Conservation (phyloP, 768 basidiomycete species). For the Tylopilus cervinicoccineus region DNA sequence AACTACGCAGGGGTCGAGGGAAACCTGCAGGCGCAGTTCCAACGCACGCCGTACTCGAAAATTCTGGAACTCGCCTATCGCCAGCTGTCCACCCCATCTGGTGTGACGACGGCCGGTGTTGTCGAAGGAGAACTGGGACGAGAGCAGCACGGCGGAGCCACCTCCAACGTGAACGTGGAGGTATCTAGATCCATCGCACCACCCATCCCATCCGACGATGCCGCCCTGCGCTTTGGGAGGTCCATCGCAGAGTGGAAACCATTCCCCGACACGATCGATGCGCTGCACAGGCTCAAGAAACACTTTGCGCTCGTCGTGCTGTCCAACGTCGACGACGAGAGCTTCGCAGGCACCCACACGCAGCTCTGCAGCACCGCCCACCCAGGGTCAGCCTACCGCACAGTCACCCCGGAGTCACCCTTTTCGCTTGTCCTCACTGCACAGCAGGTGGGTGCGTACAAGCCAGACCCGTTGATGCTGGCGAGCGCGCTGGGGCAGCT, state of each 20-base stretch:
- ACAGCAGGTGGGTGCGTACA: constrained; percentile 70
- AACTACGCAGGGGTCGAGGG: constrained; percentile 52
- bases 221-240: constrained; percentile 50
- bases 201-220: not conserved
- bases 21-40: constrained; percentile 55
- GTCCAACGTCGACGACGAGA: constrained; percentile 68
- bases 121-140: constrained; percentile 12
- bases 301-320: constrained; percentile 69
- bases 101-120: constrained; percentile 35
- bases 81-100: constrained; percentile 29
- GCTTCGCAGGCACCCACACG: constrained; percentile 57
- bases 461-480: constrained; percentile 50
- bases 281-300: constrained; percentile 54
- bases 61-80: constrained; percentile 47
- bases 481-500: constrained; percentile 28
- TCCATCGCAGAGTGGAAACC: constrained; percentile 61
- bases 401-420: constrained; percentile 43
- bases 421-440: constrained; percentile 70
- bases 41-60: constrained; percentile 55
- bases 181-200: not conserved
- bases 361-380: constrained; percentile 34
- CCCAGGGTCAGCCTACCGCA: constrained; percentile 34
- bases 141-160: constrained; percentile 15
- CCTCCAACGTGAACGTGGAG: not conserved
- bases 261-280: constrained; percentile 62